phyloP scores from a whole-genome alignment of 2,329 filamentous ascomycete genomes.

The Metarhizium brunneum region DNA sequence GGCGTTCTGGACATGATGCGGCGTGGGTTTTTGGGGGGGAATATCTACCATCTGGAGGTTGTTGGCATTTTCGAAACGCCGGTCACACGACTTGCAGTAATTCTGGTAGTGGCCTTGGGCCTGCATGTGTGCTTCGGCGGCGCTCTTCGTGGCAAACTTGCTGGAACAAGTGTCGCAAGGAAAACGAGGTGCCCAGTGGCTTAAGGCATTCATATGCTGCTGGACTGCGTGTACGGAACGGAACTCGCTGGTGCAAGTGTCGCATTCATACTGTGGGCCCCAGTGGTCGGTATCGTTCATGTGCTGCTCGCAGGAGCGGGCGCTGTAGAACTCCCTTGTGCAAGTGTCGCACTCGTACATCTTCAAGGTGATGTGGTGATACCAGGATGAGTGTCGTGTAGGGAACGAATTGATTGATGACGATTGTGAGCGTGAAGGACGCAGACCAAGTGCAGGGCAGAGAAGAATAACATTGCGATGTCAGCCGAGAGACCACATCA shows the following conservation, averaged over 20 bases:
- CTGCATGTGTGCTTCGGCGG: conserved; percentile 7
- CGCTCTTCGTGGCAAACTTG: conserved; percentile 14
- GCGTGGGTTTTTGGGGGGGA: not conserved
- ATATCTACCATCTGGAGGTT: conserved; percentile 21
- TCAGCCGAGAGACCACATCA: too few relatives aligned
- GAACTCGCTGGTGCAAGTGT: conserved; percentile 17
- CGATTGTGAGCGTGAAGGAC: too few relatives aligned
- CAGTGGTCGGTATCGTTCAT: too few relatives aligned
- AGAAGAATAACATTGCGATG: too few relatives aligned
- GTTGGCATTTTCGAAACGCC: conserved; percentile 20
- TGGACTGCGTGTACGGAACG: conserved; percentile 9
- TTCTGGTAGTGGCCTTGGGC: conserved; percentile 21
- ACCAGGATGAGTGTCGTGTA: too few relatives aligned
- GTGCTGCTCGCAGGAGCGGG: too few relatives aligned
- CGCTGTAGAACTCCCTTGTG: too few relatives aligned
- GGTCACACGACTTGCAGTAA: conserved; percentile 25
- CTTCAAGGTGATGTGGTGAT: too few relatives aligned
- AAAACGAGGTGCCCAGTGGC: conserved; percentile 16
- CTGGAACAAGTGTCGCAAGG: conserved; percentile 13
- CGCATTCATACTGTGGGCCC: conserved; percentile 18
- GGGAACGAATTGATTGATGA: too few relatives aligned
- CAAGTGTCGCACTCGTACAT: too few relatives aligned
- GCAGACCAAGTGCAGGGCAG: too few relatives aligned
- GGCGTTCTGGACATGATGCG: not conserved
- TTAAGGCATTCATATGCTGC: conserved; percentile 20